These are phyloP conservation scores for Sporothrix schenckii DNA, from an alignment of 2,329 filamentous ascomycete species.

Conservation along the genomic window DNA sequence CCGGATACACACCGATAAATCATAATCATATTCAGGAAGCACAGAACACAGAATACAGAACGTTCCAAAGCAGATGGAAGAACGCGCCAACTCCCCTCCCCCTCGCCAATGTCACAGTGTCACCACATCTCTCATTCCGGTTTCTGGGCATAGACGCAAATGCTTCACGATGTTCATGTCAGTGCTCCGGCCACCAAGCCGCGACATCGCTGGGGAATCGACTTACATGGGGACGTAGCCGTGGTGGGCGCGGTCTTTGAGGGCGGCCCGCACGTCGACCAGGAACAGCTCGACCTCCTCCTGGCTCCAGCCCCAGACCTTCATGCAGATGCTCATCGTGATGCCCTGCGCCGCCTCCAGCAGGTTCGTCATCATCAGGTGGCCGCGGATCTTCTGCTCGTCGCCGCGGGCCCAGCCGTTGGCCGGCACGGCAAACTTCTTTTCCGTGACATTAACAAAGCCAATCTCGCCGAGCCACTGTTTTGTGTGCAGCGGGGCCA, in stretches of 20 bases:
- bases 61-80: no score
- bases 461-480: conserved; percentile 42
- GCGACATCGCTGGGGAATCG: not conserved
- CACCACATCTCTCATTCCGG: not conserved
- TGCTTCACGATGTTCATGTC: not conserved
- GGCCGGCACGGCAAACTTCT: conserved; percentile 41
- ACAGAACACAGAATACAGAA: no score
- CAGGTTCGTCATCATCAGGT: conserved; percentile 40
- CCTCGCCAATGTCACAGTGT: not conserved
- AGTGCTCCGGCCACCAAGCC: not conserved
- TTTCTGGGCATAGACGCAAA: conserved; percentile 28
- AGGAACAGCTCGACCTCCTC: conserved; percentile 39
- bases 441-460: conserved; percentile 43
- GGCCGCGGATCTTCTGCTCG: conserved; percentile 39
- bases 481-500: conserved; percentile 37
- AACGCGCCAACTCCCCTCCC: no score
- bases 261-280: conserved; percentile 34
- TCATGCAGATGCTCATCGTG: conserved; percentile 39
- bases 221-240: conserved; percentile 36
- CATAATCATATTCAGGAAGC: no score
- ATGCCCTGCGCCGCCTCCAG: conserved; percentile 38
- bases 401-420: conserved; percentile 42
- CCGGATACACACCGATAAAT: no score
- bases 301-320: conserved; percentile 38
- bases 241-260: conserved; percentile 35